phyloP scores from a whole-genome alignment of 441 rosid species.

The Brassica balearica region DNA sequence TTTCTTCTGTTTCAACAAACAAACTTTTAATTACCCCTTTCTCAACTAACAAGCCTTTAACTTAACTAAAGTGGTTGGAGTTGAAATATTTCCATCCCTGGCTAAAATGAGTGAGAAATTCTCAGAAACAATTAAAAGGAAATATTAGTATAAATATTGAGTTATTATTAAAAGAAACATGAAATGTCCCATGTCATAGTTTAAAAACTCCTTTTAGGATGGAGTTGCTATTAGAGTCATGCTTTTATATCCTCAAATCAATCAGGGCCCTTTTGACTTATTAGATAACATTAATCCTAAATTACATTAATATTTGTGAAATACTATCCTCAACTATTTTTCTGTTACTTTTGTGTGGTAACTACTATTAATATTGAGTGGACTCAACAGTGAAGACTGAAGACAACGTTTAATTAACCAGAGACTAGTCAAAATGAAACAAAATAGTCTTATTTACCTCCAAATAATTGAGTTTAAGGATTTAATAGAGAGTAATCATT shows the following conservation, averaged over 20 bases:
- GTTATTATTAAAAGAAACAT: background rate
- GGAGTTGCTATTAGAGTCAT: background rate
- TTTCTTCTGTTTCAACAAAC: slow-evolving; percentile 10
- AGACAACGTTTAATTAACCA: slow-evolving; percentile 8
- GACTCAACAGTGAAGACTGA: background rate
- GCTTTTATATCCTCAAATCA: slow-evolving; percentile 7
- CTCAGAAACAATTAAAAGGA: background rate
- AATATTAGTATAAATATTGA: background rate
- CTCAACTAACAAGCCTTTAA: slow-evolving; percentile 17
- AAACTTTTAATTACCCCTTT: slow-evolving; percentile 9
- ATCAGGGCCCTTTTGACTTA: slow-evolving; percentile 35
- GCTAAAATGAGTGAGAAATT: background rate
- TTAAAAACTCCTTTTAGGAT: background rate
- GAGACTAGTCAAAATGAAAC: background rate
- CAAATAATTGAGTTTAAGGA: slow-evolving; percentile 12
- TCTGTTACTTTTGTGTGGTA: slow-evolving; percentile 13
- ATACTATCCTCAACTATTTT: slow-evolving; percentile 1
- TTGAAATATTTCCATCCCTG: background rate
- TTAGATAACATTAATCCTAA: background rate
- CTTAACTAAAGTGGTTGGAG: slow-evolving; percentile 22
- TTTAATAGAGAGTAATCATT: background rate
- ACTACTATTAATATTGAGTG: background rate
- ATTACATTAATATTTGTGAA: background rate
- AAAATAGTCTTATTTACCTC: slow-evolving; percentile 1
- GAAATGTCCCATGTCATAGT: background rate